Conservation (phyloP, 495 filamentous ascomycete genomes). For the Bathelium albidoporum region DNA sequence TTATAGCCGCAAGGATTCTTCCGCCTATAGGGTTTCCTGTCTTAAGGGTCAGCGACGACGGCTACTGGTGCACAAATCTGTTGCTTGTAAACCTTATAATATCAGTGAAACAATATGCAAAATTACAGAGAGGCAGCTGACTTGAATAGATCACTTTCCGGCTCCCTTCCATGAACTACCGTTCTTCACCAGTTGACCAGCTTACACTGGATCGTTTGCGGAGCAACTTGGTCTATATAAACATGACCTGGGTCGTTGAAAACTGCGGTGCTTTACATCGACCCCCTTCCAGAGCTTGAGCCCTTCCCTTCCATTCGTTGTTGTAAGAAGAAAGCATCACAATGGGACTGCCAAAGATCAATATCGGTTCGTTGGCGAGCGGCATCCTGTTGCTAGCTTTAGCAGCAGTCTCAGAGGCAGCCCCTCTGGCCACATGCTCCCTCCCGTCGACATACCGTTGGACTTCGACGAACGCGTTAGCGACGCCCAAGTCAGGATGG, state of each 20-base stretch:
- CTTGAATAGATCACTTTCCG: background rate
- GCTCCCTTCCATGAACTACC: background rate
- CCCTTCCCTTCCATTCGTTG: background rate
- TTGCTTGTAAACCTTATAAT: background rate
- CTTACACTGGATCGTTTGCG: background rate
- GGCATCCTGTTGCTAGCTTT: background rate
- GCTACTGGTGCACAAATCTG: background rate
- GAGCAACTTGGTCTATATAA: slow-evolving; percentile 2
- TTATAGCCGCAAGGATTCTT: background rate
- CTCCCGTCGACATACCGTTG: slow-evolving; percentile 49
- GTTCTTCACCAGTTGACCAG: background rate
- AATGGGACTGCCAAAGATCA: background rate
- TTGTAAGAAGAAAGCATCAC: background rate
- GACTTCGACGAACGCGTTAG: slow-evolving; percentile 41
- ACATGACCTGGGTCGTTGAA: background rate
- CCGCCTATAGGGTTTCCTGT: background rate
- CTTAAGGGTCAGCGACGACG: background rate
- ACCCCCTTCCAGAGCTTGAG: background rate
- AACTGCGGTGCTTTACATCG: background rate
- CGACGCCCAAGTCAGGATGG: slow-evolving; percentile 42
- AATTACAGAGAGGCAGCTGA: background rate
- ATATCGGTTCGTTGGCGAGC: background rate
- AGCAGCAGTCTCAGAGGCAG: background rate
- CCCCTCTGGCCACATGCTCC: slow-evolving; percentile 26
- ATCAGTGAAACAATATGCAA: background rate